phyloP scores from a whole-genome alignment of 345 rosid species.

The Viola odorata region DNA sequence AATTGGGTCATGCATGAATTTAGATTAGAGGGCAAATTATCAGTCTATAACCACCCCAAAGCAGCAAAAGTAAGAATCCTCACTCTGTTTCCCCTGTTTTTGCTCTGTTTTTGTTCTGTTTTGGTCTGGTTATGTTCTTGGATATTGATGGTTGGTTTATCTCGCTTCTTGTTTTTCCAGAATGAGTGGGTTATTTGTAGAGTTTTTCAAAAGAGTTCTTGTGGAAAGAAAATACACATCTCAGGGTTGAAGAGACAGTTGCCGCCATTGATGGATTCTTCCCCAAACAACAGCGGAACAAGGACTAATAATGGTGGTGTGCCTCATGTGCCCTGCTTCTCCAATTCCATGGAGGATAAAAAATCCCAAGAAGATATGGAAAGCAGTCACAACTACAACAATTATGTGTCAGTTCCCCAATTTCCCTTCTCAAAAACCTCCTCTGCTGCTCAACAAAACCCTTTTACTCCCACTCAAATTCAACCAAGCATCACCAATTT shows the following conservation, averaged over 20 bases:
- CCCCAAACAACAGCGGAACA: slow-evolving; percentile 24
- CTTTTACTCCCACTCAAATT: slow-evolving; percentile 3
- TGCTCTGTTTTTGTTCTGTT: neutral
- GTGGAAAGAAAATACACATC: slow-evolving; percentile 45
- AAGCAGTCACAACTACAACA: slow-evolving; percentile 9
- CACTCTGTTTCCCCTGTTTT: slow-evolving; percentile 4
- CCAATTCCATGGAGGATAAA: slow-evolving; percentile 17
- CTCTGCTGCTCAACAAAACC: neutral
- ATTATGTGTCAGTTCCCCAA: slow-evolving; percentile 10
- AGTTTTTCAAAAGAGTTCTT: slow-evolving; percentile 51
- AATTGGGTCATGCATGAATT: slow-evolving; percentile 27
- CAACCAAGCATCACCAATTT: slow-evolving; percentile 1
- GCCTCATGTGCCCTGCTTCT: slow-evolving; percentile 38
- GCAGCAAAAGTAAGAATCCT: slow-evolving; percentile 6
- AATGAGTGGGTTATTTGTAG: slow-evolving; percentile 82
- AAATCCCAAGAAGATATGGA: slow-evolving; percentile 9
- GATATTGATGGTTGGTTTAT: neutral
- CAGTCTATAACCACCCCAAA: slow-evolving; percentile 9
- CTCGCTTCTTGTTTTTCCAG: slow-evolving; percentile 32
- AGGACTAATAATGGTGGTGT: slow-evolving; percentile 12
- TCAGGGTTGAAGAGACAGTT: slow-evolving; percentile 19
- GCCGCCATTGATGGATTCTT: slow-evolving; percentile 66
- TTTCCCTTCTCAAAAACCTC: slow-evolving; percentile 15
- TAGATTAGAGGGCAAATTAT: slow-evolving; percentile 19
- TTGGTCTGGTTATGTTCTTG: neutral